Base-by-base conservation (phyloP, 2,329 filamentous ascomycete species). In the Tolypocladium inflatum region DNA sequence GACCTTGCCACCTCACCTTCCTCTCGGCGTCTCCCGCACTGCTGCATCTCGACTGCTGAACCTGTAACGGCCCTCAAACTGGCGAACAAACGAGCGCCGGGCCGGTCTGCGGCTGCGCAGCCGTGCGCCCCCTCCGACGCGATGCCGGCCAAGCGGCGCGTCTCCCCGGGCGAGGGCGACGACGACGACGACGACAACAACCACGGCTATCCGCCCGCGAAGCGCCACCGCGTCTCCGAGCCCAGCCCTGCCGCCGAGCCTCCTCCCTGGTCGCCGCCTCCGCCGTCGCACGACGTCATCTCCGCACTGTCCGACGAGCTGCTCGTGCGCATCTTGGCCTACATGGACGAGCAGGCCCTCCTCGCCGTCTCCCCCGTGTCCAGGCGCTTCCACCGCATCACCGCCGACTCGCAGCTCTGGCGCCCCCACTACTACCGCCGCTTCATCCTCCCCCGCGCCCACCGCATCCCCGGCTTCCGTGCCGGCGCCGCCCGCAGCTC, bases 351-450 rank as follows among this genome's bases (percentile, higher is more conserved):
- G 37, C 74, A 80, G 9, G 82, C 87, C 35, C 81, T 97, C 10
- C 78, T 91, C 56, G 75, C 77, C 56, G 77, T 82, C 41, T 76
- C 79, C 7, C 76, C 85, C 57, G 79, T 92, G n/a, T 97, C 91
- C 2, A 84, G 76, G 57, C 90, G 89, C 59, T 88, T 96, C 67
- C 79, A 85, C 64, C 79, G 78, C 43, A 80, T 97, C 21, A 82
- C 90, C 9, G 80, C 82, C 57, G 94, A 97, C 71, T 88, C 88
- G 0, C 91, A 97, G 69, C 76, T 97, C 58, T 99, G 94, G 94
- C 94, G 93, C 71, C 81, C 82, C 17, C 83, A 91, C 55, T 99
- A 96, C 74, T 96, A 95, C 73, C 80, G 85, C 33, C 86, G 88
- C 61, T 97, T 96, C 72, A 90, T 97, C 37, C 81, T 89, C 41